Evolutionary conservation across 257 asterid species (phyloP).

Genomic region (Eucommia ulmoides): DNA sequence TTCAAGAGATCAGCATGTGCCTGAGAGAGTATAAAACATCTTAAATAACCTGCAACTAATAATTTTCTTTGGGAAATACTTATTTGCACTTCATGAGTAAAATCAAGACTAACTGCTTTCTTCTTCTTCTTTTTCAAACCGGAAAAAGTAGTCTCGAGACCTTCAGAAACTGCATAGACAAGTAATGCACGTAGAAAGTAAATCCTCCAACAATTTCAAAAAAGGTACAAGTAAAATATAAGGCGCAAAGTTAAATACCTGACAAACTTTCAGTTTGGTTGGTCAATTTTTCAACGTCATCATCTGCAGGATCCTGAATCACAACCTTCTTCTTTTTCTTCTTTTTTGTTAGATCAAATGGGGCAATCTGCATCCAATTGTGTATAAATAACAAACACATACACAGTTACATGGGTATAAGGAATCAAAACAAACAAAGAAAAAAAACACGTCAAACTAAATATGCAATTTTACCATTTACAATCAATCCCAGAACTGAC

Average conservation of each 20-base stretch:
- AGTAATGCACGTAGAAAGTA: neutral
- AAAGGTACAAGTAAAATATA: neutral
- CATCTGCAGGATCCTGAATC: constrained; percentile 65
- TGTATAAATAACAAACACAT: too few species aligned
- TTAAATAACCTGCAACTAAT: neutral
- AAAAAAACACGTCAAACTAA: too few species aligned
- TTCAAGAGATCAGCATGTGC: constrained; percentile 45
- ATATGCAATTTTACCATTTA: too few species aligned
- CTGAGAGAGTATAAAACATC: constrained; percentile 21
- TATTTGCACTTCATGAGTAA: neutral
- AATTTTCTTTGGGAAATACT: neutral
- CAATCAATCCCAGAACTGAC: too few species aligned
- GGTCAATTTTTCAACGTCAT: constrained; percentile 42
- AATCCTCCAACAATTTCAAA: neutral
- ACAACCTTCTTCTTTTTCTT: constrained; percentile 79
- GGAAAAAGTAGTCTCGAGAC: constrained; percentile 54
- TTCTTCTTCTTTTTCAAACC: constrained; percentile 90
- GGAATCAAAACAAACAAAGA: too few species aligned
- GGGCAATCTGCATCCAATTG: constrained; percentile 72
- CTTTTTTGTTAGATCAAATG: constrained; percentile 86
- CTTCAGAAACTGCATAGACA: constrained; percentile 53
- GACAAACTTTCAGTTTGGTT: constrained; percentile 69
- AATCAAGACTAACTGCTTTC: constrained; percentile 39
- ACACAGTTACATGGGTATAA: too few species aligned
- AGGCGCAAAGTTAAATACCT: constrained; percentile 18